A percentile compares a stretch with the other conserved stretches of the same genome.
Conservation (phyloP, 805 yeast species). For the Lipomyces sp. region DNA sequence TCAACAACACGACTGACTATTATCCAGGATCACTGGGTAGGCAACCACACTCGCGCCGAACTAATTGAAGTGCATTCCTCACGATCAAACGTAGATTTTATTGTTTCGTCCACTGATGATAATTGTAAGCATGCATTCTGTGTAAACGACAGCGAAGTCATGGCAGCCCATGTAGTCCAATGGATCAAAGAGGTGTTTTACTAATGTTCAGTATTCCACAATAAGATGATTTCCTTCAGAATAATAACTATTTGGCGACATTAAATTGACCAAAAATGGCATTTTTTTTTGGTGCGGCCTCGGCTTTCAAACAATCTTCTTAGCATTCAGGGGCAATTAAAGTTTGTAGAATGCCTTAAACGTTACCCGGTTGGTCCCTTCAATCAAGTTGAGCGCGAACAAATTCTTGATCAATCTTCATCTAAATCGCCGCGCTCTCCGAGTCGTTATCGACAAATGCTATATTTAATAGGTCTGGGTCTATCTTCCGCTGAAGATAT, state of each 20-base stretch:
- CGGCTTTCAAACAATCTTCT: too few species aligned
- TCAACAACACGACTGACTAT: constrained; percentile 43
- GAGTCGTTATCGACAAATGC: constrained; percentile 56
- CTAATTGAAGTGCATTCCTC: constrained; percentile 50
- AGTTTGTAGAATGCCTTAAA: background rate
- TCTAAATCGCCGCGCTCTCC: background rate
- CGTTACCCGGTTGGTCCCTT: background rate
- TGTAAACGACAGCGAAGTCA: constrained; percentile 55
- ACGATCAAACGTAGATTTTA: constrained; percentile 43
- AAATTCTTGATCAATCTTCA: too few species aligned
- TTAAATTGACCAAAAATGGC: too few species aligned
- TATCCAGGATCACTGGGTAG: constrained; percentile 73
- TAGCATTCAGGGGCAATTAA: constrained; percentile 2
- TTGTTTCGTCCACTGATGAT: constrained; percentile 48
- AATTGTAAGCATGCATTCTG: constrained; percentile 65
- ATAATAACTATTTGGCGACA: background rate
- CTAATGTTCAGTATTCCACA: background rate
- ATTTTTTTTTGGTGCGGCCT: too few species aligned
- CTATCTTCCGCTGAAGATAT: constrained; percentile 86
- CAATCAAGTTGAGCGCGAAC: too few species aligned
- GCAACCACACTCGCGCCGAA: constrained; percentile 54
- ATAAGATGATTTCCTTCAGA: background rate
- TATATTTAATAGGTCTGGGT: constrained; percentile 90
- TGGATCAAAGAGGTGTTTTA: constrained; percentile 18
- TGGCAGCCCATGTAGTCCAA: constrained; percentile 47